A percentile compares a stretch with the other conserved stretches of the same genome.
Conservation (phyloP, 768 basidiomycete genomes). For the Serendipita indica region DNA sequence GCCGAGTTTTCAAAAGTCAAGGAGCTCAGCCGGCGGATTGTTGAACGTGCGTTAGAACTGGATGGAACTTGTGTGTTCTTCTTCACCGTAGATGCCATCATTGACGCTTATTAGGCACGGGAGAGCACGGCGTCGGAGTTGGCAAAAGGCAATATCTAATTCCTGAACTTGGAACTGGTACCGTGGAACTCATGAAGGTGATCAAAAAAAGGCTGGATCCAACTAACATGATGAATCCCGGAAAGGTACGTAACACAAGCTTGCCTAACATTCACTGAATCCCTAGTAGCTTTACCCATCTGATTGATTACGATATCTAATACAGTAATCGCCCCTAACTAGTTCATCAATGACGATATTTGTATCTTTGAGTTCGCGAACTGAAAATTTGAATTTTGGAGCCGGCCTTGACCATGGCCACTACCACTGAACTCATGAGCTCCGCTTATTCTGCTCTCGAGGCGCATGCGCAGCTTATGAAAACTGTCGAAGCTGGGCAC, state of each 20-base stretch:
- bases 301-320: neutral
- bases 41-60: constrained; percentile 24
- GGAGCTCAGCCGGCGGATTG: constrained; percentile 23
- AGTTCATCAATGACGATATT: too few species aligned
- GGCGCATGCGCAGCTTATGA: constrained; percentile 2
- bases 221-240: constrained; percentile 33
- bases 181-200: constrained; percentile 35
- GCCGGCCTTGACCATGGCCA: neutral
- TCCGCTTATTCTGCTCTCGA: neutral
- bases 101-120: constrained; percentile 20
- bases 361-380: too few species aligned
- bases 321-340: too few species aligned
- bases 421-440: neutral
- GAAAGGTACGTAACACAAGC: constrained; percentile 22
- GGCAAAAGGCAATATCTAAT: constrained; percentile 35
- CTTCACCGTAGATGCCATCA: neutral
- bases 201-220: constrained; percentile 36
- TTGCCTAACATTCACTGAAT: neutral
- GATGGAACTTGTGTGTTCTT: constrained; percentile 24
- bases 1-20: constrained; percentile 24
- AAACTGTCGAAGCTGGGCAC: neutral
- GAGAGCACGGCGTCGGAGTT: constrained; percentile 34
- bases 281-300: neutral
- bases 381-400: too few species aligned
- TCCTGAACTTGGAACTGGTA: constrained; percentile 35